A percentile compares a stretch with the other conserved stretches of the same genome.
These are phyloP conservation scores for Cryphonectria japonica DNA, from an alignment of 2,329 filamentous ascomycete genomes.

Conservation along the genomic window DNA sequence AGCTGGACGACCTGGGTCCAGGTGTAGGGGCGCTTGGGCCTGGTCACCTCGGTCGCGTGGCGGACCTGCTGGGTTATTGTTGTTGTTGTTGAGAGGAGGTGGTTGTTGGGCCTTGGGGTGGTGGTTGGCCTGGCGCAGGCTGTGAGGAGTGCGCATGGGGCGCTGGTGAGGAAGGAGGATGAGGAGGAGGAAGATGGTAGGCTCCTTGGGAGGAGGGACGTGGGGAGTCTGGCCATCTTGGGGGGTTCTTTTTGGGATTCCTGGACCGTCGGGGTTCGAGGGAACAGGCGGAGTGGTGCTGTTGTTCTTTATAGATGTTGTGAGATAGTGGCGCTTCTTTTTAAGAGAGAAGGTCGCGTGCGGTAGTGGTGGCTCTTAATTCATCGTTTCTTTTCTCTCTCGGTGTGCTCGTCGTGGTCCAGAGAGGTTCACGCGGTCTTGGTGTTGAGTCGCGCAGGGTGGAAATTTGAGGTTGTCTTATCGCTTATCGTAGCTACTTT, in stretches of 20 bases:
- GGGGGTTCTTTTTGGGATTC: not conserved
- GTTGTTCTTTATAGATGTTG: not conserved
- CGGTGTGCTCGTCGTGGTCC: not conserved
- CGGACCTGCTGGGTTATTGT: slow-evolving; percentile 61
- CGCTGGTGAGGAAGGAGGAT: slow-evolving; percentile 30
- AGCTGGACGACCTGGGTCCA: slow-evolving; percentile 97
- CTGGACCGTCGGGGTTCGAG: slow-evolving; percentile 29
- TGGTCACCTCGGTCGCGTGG: slow-evolving; percentile 81
- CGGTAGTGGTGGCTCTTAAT: not conserved
- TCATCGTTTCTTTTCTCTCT: not conserved
- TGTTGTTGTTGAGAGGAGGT: slow-evolving; percentile 29
- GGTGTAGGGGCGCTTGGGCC: slow-evolving; percentile 90
- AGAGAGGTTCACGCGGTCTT: not conserved
- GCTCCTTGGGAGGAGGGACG: slow-evolving; percentile 37
- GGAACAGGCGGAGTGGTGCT: not conserved
- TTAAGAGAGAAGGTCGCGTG: not conserved
- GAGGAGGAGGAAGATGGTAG: slow-evolving; percentile 32
- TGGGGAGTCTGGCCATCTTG: slow-evolving; percentile 41
- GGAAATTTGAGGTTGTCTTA: slow-evolving; percentile 28
- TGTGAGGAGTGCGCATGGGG: slow-evolving; percentile 23
- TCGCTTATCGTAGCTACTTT: slow-evolving; percentile 28
- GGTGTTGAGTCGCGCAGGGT: not conserved
- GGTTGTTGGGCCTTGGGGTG: slow-evolving; percentile 27
- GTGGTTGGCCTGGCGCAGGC: slow-evolving; percentile 22
- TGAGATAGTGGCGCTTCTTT: not conserved